Conservation (phyloP, 148 eudicot genomes). For the Rhododendron simsii region DNA sequence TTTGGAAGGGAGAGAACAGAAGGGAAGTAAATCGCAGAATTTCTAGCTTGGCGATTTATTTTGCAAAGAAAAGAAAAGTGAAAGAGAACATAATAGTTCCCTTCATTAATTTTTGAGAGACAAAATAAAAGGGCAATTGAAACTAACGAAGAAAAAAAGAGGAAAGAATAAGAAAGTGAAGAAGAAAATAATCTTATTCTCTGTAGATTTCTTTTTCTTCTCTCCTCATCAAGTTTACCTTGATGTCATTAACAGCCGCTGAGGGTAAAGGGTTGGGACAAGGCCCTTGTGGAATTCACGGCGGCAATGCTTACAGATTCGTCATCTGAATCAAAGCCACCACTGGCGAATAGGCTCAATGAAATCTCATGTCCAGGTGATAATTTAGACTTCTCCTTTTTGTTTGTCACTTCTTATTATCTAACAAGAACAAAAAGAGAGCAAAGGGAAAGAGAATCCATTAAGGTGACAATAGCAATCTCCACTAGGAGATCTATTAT, state of each 20-base stretch:
- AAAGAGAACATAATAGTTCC: not conserved
- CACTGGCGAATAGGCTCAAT: constrained; percentile 44
- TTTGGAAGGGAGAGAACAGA: not conserved
- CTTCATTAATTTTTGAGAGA: not conserved
- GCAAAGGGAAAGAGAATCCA: not conserved
- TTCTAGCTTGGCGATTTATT: not conserved
- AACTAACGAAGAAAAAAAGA: not conserved
- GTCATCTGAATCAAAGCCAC: constrained; percentile 49
- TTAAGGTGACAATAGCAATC: not conserved
- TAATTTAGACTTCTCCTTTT: not conserved
- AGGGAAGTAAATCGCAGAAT: not conserved
- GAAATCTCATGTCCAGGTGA: constrained; percentile 90
- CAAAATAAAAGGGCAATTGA: not conserved
- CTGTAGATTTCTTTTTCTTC: not conserved
- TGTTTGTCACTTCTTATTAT: not conserved
- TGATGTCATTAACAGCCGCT: constrained; percentile 55
- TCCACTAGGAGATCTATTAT: not conserved
- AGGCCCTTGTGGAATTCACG: constrained; percentile 65
- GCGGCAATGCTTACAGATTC: constrained; percentile 69
- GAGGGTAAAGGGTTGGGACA: constrained; percentile 81
- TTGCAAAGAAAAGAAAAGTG: not conserved
- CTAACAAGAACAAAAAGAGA: not conserved
- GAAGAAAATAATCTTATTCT: not conserved
- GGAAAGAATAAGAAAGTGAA: not conserved
- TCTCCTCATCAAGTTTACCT: not conserved